Conservation (phyloP, 768 basidiomycete genomes). For the Trametes punicea region DNA sequence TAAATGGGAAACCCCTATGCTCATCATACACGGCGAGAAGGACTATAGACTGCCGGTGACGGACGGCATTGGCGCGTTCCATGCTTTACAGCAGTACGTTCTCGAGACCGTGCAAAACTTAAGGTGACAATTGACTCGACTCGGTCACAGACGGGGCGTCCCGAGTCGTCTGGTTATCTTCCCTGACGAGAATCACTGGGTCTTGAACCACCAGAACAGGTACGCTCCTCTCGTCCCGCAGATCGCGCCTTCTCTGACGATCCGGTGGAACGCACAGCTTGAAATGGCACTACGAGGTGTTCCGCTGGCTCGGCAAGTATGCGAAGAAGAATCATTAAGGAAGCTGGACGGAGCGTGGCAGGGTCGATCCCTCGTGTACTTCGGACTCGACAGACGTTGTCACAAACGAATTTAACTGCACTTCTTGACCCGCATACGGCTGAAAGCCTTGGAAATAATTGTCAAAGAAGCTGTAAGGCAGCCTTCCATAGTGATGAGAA, state of each 20-base stretch:
- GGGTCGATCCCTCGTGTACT: neutral
- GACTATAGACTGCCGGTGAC: constrained; percentile 86
- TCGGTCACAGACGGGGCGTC: constrained; percentile 52
- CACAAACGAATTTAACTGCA: neutral
- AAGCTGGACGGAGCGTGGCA: neutral
- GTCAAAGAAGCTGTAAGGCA: neutral
- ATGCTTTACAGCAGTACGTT: constrained; percentile 78
- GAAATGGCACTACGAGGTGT: constrained; percentile 95
- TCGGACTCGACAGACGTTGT: neutral
- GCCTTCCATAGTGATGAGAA: neutral
- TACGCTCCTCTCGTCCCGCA: constrained; percentile 26
- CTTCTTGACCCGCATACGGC: neutral
- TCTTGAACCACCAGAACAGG: constrained; percentile 76
- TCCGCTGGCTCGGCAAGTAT: constrained; percentile 82
- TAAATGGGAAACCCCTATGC: constrained; percentile 83
- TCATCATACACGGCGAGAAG: constrained; percentile 84
- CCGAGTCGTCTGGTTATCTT: constrained; percentile 79
- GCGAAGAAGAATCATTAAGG: constrained; percentile 37
- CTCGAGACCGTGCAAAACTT: neutral
- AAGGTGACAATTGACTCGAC: neutral
- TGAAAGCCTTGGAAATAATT: neutral
- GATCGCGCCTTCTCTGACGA: neutral
- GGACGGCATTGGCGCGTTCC: constrained; percentile 81
- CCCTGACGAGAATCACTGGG: constrained; percentile 94
- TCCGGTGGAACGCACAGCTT: constrained; percentile 41